Percentiles rank a stretch among this genome's conserved stretches.
Evolutionary conservation across 2,329 filamentous ascomycete species (phyloP).

Genomic region (Huntiella moniliformis): DNA sequence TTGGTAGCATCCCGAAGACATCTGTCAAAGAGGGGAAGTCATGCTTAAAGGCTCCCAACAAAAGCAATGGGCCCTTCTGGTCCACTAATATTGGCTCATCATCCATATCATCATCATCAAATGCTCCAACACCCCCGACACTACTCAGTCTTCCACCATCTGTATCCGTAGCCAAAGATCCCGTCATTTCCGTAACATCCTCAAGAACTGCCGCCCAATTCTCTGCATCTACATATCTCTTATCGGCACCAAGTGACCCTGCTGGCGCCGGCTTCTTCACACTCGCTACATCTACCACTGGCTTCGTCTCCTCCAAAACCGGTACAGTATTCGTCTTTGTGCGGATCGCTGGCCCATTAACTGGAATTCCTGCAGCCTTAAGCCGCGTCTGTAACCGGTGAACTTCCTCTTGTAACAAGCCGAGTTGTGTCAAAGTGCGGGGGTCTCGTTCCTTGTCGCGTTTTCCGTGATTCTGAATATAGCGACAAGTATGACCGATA

Average conservation of each 20-base stretch:
- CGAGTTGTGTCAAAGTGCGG: background rate
- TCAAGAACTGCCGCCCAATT: slow-evolving; percentile 19
- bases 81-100: slow-evolving; percentile 10
- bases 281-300: background rate
- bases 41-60: slow-evolving; percentile 15
- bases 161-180: background rate
- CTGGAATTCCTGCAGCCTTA: background rate
- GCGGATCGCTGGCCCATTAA: background rate
- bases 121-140: background rate
- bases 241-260: slow-evolving; percentile 14
- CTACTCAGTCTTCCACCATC: background rate
- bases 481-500: slow-evolving; percentile 15
- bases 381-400: background rate
- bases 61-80: slow-evolving; percentile 14
- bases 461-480: slow-evolving; percentile 15
- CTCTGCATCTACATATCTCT: slow-evolving; percentile 17
- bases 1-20: slow-evolving; percentile 14
- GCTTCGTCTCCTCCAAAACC: too few species aligned
- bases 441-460: background rate
- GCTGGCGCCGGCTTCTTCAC: slow-evolving; percentile 11
- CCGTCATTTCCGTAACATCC: slow-evolving; percentile 14
- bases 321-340: background rate
- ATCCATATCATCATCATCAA: slow-evolving; percentile 14
- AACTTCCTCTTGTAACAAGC: background rate
- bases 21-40: slow-evolving; percentile 12